Base-by-base conservation (phyloP, 345 rosid genomes). In the Pistacia atlantica region DNA sequence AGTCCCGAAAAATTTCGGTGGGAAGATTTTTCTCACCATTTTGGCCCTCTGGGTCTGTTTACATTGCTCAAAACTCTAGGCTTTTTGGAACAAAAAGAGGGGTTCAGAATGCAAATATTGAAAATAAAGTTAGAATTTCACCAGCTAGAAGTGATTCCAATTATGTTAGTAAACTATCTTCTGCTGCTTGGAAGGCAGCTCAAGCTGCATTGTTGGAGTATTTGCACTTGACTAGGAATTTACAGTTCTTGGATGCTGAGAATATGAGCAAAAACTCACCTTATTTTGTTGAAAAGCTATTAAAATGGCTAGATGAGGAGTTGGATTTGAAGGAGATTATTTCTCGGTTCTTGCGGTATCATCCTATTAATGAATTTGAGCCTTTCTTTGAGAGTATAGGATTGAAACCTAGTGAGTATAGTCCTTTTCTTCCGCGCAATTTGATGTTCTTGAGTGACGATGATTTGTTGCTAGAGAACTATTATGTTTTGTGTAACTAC, bases 361-460 rank as follows among this genome's bases (percentile, higher is more conserved):
- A 90, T 64, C 98, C 97, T 52, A 88, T 93, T 74, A 95, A 93
- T 69, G 98, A 95, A 83, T 93, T 91, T 42, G 97, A 95, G 79
- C 95, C 94, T 13, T 95, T 93, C 85, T 88, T 87, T 54, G 95
- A 95, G 90, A 93, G 97, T 74, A 58, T 89, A 63, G 98, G 98
- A 61, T 70, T 94, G 79, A 70, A 85, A 51, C 91, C 87, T 55
- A 54, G 45, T 2, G 95, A 90, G 77, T 80, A 83, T 68, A 14
- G 58, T 16, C 60, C 74, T 38, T 69, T 90, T 25, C 92, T 95
- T 80, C 92, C 82, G 0, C 78, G 77, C 9, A 84, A 89, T 61
- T 31, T 78, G 75, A 83, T 89, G 79, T 90, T 84, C 77, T 81
- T 93, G 88, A 80, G 81, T 75, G 98, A 95, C 68, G 97, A 93